Evolutionary conservation across 306 rosid genomes (phyloP), one percentile per base, ranked within the genome.

Genomic region (Trifolium repens): DNA sequence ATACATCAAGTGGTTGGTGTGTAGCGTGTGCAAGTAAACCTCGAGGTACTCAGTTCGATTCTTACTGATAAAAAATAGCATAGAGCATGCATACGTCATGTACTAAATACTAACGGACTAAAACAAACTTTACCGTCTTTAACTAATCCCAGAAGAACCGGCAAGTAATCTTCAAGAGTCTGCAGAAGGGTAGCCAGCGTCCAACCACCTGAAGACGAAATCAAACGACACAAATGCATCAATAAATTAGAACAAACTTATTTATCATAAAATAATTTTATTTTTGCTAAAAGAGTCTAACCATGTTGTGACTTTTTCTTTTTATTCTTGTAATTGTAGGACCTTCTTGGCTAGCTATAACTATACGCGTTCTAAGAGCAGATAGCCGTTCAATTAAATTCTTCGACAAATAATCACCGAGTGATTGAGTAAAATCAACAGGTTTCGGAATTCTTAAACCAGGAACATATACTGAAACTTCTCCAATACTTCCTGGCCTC

Each of bases 261-360:
- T 32, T 11, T 24, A 77, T 59, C 22, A 73, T 55, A 55, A 58
- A 63, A 75, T 71, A 73, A 37, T 61, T 69, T 67, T 54, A 73
- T 26, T 32, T 35, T 37, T 50, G 72, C 73, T 69, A 24, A 17
- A 10, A 57, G 62, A 40, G 81, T 79, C 90, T 49, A 77, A 94
- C 98, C 98, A 77, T 94, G 98, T 50, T 90, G 98, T 44, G 98
- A 86, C 86, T 79, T 87, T 78, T 91, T 84, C 96, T 90, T 84
- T 89, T 85, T 13, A 96, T 94, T 91, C 98, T 85, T 22, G 98
- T 87, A 64, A 91, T 83, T 61, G 98, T 91, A 37, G 98, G 97
- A 73, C 91, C 97, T 81, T 92, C 99, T 83, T 94, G 99, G 15
- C 91, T 84, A 66, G 93, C 97, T 96, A 94, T 94, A 76, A 94